phyloP scores from a whole-genome alignment of 352 stramenopile species.

The Globisporangium iwayamae region DNA sequence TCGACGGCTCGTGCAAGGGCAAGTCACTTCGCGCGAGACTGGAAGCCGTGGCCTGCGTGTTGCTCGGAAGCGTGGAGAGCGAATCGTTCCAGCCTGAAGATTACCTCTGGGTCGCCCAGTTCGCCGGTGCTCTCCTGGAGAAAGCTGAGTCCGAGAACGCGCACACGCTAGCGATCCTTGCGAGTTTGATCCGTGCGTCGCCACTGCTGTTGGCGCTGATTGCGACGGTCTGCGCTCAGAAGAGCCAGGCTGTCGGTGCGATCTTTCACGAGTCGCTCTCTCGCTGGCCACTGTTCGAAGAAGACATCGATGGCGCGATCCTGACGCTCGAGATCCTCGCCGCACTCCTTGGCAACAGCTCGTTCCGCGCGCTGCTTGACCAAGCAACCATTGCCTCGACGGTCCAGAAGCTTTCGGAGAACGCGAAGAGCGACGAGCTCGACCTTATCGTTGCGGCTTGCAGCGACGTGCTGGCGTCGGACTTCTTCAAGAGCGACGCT shows the following conservation, averaged over 20 bases:
- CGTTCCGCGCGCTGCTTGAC: slow-evolving; percentile 34
- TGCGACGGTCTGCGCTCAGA: slow-evolving; percentile 32
- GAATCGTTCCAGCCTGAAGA: slow-evolving; percentile 36
- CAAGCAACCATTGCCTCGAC: slow-evolving; percentile 43
- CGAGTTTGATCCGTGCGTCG: slow-evolving; percentile 27
- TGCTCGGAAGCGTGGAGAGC: slow-evolving; percentile 36
- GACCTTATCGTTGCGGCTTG: slow-evolving; percentile 39
- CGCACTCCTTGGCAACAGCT: slow-evolving; percentile 28
- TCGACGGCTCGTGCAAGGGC: slow-evolving; percentile 47
- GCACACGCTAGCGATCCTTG: slow-evolving; percentile 46
- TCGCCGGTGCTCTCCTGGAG: slow-evolving; percentile 39
- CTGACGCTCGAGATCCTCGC: slow-evolving; percentile 46
- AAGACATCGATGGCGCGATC: slow-evolving; percentile 56
- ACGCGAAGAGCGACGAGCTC: slow-evolving; percentile 38
- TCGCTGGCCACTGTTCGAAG: slow-evolving; percentile 61
- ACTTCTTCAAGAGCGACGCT: slow-evolving; percentile 1
- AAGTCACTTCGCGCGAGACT: slow-evolving; percentile 44
- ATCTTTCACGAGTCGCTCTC: slow-evolving; percentile 43
- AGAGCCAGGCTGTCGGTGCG: slow-evolving; percentile 33
- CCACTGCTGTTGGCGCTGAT: slow-evolving; percentile 34
- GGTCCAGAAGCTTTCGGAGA: slow-evolving; percentile 42
- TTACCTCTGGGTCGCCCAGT: slow-evolving; percentile 43
- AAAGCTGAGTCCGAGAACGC: slow-evolving; percentile 45
- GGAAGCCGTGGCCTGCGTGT: slow-evolving; percentile 44
- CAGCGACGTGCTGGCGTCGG: slow-evolving; percentile 25